Conservation (phyloP, 1,139 yeast species). For the Candida mesenterica region DNA sequence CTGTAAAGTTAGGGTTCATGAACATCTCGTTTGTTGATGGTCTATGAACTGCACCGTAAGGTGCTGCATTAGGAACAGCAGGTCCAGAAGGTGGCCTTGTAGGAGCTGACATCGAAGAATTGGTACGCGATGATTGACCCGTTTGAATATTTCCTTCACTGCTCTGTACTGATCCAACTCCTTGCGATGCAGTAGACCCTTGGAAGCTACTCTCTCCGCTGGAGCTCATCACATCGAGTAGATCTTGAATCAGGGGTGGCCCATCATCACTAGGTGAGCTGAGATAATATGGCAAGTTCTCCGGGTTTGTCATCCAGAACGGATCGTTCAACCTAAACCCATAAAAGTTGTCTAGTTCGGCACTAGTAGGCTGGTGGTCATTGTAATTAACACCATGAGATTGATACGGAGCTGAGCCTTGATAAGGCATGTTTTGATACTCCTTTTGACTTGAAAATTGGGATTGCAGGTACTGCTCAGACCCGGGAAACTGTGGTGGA, state of each 20-base stretch:
- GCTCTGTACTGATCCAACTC: too few relatives aligned
- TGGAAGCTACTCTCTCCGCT: conserved; percentile 1
- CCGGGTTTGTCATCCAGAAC: conserved; percentile 45
- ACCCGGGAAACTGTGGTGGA: conserved; percentile 1
- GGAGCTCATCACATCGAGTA: conserved; percentile 5
- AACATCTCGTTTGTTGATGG: conserved; percentile 2
- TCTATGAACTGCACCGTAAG: too few relatives aligned
- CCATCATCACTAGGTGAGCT: conserved; percentile 37
- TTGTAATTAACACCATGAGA: background rate
- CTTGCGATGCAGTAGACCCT: background rate
- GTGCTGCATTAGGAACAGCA: background rate
- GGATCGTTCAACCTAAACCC: conserved; percentile 41
- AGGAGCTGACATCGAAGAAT: conserved; percentile 1
- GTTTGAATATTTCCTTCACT: background rate
- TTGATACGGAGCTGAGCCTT: background rate
- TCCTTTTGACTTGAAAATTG: background rate
- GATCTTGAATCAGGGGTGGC: conserved; percentile 8
- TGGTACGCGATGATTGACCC: background rate
- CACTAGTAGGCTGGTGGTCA: conserved; percentile 2
- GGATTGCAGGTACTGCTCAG: background rate
- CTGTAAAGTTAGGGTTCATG: background rate
- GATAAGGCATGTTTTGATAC: background rate
- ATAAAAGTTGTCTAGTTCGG: conserved; percentile 18
- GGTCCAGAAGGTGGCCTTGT: background rate
- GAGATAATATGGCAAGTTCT: conserved; percentile 38